A percentile compares a stretch with the other conserved stretches of the same genome.
Conservation (phyloP, 2,329 filamentous ascomycete species). For the Pseudocercospora cruenta region DNA sequence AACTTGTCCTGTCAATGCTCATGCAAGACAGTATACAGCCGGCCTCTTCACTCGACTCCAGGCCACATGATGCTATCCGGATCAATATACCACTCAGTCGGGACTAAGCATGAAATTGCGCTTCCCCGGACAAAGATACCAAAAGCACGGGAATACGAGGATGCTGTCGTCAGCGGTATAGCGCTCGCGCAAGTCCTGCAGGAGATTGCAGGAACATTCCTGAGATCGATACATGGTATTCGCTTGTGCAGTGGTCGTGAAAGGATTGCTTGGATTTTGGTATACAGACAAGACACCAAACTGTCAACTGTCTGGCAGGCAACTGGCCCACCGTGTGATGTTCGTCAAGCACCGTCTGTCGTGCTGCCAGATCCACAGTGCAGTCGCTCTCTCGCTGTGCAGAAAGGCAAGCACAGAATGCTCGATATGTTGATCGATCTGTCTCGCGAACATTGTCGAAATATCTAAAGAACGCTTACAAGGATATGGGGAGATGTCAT, state of each 20-base stretch:
- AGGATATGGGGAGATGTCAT: background rate
- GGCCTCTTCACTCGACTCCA: background rate
- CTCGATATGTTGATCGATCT: background rate
- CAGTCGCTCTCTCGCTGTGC: background rate
- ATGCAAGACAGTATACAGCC: background rate
- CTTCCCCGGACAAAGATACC: background rate
- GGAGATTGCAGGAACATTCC: background rate
- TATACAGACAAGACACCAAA: background rate
- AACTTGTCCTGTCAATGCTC: background rate
- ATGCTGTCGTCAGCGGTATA: background rate
- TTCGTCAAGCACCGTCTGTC: background rate
- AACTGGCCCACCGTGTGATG: background rate
- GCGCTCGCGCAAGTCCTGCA: background rate
- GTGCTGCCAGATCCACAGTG: background rate
- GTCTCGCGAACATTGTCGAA: background rate
- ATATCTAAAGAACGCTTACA: background rate
- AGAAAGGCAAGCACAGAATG: background rate
- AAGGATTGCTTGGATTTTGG: background rate
- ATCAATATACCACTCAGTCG: background rate
- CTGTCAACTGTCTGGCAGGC: background rate
- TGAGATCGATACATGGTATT: background rate
- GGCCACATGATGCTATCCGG: background rate
- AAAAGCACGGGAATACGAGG: background rate
- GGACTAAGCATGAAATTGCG: background rate
- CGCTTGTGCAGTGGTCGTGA: background rate